A percentile compares a stretch with the other conserved stretches of the same genome.
Evolutionary conservation across 148 eudicot species (phyloP).

Genomic region (Dianthus caryophyllus): DNA sequence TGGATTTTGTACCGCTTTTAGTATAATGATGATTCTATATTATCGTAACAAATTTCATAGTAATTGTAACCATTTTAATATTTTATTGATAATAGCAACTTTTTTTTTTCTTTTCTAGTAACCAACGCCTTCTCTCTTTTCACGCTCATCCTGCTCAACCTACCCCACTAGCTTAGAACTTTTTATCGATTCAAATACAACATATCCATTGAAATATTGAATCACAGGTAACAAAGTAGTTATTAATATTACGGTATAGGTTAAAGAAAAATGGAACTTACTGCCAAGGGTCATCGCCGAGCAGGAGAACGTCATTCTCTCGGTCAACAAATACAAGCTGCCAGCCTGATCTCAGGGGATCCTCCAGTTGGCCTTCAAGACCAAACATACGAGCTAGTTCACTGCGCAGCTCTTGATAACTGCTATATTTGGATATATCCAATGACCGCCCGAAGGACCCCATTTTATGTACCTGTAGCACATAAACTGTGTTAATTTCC

Average conservation of each 20-base stretch:
- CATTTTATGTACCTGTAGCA: constrained; percentile 61
- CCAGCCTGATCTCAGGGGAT: constrained; percentile 93
- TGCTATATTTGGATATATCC: constrained; percentile 75
- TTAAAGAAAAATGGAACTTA: constrained; percentile 32
- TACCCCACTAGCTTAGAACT: too few relatives aligned
- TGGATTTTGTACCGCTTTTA: too few relatives aligned
- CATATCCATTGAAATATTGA: too few relatives aligned
- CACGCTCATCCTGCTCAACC: too few relatives aligned
- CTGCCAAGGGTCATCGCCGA: constrained; percentile 93
- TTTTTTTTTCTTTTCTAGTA: too few relatives aligned
- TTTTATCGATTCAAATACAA: too few relatives aligned
- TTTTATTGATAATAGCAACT: too few relatives aligned
- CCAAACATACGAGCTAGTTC: constrained; percentile 76
- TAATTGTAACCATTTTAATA: too few relatives aligned
- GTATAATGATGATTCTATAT: too few relatives aligned
- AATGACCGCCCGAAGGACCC: constrained; percentile 75
- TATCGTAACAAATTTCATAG: too few relatives aligned
- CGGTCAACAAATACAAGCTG: constrained; percentile 95
- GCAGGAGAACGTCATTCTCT: constrained; percentile 75
- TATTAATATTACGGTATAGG: background rate
- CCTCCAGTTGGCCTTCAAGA: constrained; percentile 77
- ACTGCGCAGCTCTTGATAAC: constrained; percentile 73
- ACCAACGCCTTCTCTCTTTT: too few relatives aligned
- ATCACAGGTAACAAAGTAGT: background rate
- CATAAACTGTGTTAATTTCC: background rate